Evolutionary conservation across 148 eudicot genomes (phyloP), one percentile per base, ranked within the genome.

Genomic region (Chenopodium formosanum): DNA sequence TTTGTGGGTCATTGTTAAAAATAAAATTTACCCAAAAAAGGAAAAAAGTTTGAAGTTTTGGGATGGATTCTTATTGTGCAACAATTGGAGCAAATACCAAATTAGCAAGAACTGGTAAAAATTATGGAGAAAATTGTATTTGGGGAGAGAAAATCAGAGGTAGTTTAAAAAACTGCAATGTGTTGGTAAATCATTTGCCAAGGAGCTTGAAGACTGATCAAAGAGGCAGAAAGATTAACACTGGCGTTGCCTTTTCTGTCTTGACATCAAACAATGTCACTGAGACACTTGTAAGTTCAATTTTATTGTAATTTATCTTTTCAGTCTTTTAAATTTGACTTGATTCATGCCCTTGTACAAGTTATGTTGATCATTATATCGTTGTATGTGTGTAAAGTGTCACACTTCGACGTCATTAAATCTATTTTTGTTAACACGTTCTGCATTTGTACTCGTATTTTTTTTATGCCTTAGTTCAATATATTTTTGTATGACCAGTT

Each of bases 21-120:
- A 81, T 13, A 7, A 3, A 40, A 40, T 6, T 6, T 0, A 1
- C 20, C 11, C 50, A 67, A 62, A 65, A 22, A 60, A 44, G 4
- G 19, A 8, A 37, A 76, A 46, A 72, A 12, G 12, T 1, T 58
- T 74, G 29, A 58, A 29, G 13, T 70, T 76, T 67, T 53, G 74
- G 17, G 79, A 94, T 94, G 98, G 97, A 90, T 85, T 85, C 90
- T 80, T 91, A 88, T 80, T 84, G 82, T 87, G 92, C 92, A 50
- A 85, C 90, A 50, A 20, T 90, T 86, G 88, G 87, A 84, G 74
- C 89, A 81, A 87, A 69, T 70, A 47, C 86, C 87, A 88, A 90
- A 78, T 74, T 91, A 82, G 75, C 75, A 81, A 89, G 83, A 79
- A 71, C 64, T 44, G 75, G 74, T 34, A 85, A 40, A 76, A 80